These are phyloP conservation scores for Fusarium sp. DNA, from an alignment of 2,329 filamentous ascomycete species.

Conservation along the genomic window DNA sequence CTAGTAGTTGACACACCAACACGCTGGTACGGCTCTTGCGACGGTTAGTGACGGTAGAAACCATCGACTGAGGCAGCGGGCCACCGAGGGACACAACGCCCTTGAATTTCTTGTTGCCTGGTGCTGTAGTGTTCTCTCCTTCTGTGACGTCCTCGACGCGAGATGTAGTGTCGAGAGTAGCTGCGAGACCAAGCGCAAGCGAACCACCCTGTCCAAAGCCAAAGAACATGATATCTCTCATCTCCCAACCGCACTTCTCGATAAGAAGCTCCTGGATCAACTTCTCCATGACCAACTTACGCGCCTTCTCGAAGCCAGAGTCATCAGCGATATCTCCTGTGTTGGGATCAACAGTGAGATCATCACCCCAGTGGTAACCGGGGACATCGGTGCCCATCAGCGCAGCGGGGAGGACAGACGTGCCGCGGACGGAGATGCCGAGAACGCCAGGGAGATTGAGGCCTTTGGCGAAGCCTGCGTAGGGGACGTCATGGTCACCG, in stretches of 20 bases:
- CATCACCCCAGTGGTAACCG: constrained; percentile 74
- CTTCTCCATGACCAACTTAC: constrained; percentile 58
- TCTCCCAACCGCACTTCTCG: constrained; percentile 67
- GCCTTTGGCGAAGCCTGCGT: constrained; percentile 74
- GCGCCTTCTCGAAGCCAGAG: constrained; percentile 67
- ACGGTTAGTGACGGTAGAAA: constrained; percentile 57
- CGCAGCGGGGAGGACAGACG: constrained; percentile 74
- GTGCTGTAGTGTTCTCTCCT: constrained; percentile 3
- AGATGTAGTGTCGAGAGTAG: constrained; percentile 53
- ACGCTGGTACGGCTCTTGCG: constrained; percentile 72
- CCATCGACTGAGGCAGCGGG: constrained; percentile 63
- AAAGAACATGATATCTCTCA: constrained; percentile 70
- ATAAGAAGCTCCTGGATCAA: constrained; percentile 65
- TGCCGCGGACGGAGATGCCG: constrained; percentile 78
- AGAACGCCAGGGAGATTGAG: constrained; percentile 81
- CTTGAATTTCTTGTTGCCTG: constrained; percentile 52
- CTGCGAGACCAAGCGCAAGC: constrained; percentile 66
- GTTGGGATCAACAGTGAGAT: constrained; percentile 63
- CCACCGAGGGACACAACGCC: constrained; percentile 74
- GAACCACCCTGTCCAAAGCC: constrained; percentile 76
- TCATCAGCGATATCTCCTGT: constrained; percentile 69
- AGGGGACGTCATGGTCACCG: constrained; percentile 78
- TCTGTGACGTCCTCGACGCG: constrained; percentile 52
- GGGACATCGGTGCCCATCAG: constrained; percentile 58
- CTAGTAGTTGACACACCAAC: constrained; percentile 70